phyloP scores from a whole-genome alignment of 2,329 filamentous ascomycete species.

The Fusarium sp. region DNA sequence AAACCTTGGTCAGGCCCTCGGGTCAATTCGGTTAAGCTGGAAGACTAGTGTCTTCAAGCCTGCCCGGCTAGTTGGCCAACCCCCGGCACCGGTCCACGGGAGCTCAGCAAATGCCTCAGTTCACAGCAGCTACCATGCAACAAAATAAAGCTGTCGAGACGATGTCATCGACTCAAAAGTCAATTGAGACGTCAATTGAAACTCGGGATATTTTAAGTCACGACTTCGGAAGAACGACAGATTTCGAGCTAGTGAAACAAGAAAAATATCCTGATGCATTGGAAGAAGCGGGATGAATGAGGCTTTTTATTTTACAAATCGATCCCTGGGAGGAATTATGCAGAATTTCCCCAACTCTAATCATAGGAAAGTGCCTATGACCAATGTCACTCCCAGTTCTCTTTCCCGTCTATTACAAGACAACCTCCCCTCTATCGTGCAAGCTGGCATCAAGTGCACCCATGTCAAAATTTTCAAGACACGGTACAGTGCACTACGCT shows the following conservation, averaged over 20 bases:
- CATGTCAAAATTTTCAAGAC: conserved; percentile 46
- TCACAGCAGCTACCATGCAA: conserved; percentile 29
- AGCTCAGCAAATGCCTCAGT: conserved; percentile 50
- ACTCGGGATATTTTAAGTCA: conserved; percentile 3
- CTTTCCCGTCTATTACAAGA: conserved; percentile 58
- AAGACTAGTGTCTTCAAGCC: conserved; percentile 40
- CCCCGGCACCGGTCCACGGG: conserved; percentile 49
- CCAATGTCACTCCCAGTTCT: conserved; percentile 53
- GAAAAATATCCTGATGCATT: conserved; percentile 49
- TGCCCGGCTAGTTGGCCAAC: conserved; percentile 44
- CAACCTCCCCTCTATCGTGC: conserved; percentile 54
- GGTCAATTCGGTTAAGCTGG: conserved; percentile 48
- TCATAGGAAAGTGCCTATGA: conserved; percentile 52
- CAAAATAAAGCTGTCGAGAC: conserved; percentile 7
- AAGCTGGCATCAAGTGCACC: conserved; percentile 47
- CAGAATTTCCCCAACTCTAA: conserved; percentile 53
- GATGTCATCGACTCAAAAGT: conserved; percentile 35
- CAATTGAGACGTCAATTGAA: conserved; percentile 39
- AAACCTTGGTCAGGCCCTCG: conserved; percentile 19
- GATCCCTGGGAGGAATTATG: conserved; percentile 52
- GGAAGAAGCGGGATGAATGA: conserved; percentile 56
- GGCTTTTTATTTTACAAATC: conserved; percentile 60
- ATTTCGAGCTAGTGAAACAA: conserved; percentile 35
- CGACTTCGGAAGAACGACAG: conserved; percentile 8
- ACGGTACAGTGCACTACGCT: conserved; percentile 45